Base-by-base conservation (phyloP, 192 early-diverging fungal genomes). In the Backusella tarrabulga region DNA sequence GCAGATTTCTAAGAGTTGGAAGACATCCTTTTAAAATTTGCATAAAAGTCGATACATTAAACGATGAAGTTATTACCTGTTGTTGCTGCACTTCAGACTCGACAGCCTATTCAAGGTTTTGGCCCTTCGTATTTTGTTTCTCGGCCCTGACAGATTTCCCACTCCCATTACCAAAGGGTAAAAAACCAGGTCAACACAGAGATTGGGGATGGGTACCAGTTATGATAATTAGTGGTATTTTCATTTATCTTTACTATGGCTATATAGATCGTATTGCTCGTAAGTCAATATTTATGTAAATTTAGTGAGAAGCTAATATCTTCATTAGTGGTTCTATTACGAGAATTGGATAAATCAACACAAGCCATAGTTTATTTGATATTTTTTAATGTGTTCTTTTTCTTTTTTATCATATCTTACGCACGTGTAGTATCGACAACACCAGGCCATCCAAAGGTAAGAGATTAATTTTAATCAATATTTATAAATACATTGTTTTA, bases 321-420 rank as follows among this genome's bases (percentile, higher is more conserved):
- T 40, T 68, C 23, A 71, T 3, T 42, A 81, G 80, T 81, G 12
- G 67, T 71, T 35, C 26, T 81, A 63, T 21, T 77, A 19, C 12
- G 36, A 21, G 34, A 40, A 3, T 38, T 77, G 14, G 67, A 76
- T 29, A 63, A 42, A 17, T 21, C 15, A 69, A 34, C 38, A 23
- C 71, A 77, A 50, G 76, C 76, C 7, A 81, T 81, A 50, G 40
- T 84, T 26, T 86, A 86, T 63, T 35, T 86, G 35, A 77, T 81
- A 8, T 67, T 84, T 0, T 78, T 76, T 36, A 76, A 81, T 68
- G 68, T 81, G 15, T 52, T 85, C 6, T 72, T 84, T 17, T 15
- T 80, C 12, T 71, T 89, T 41, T 79, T 82, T 17, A 77, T 83
- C 26, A 67, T 81, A 21, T 86, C 86, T 4, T 89, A 89, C 40